phyloP scores from a whole-genome alignment of 2,329 filamentous ascomycete genomes.

The Epichloe scottii region DNA sequence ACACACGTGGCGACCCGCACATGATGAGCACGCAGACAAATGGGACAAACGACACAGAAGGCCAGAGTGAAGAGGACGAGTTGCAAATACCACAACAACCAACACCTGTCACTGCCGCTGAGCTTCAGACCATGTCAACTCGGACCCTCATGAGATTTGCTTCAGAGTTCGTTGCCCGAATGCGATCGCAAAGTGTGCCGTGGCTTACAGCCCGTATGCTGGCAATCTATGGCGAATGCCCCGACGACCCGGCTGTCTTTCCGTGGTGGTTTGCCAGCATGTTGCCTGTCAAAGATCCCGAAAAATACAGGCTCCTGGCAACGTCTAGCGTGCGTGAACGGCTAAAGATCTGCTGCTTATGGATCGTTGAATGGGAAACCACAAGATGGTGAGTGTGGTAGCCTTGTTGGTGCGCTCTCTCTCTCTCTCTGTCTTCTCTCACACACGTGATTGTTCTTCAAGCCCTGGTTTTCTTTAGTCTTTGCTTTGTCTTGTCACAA shows the following conservation, averaged over 20 bases:
- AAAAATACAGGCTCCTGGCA: slow-evolving; percentile 66
- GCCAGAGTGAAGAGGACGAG: background rate
- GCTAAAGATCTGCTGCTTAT: slow-evolving; percentile 68
- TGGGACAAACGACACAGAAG: background rate
- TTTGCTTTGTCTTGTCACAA: background rate
- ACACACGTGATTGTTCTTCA: background rate
- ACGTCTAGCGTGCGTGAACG: slow-evolving; percentile 68
- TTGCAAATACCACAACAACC: background rate
- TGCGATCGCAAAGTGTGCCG: slow-evolving; percentile 53
- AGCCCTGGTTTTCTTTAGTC: background rate
- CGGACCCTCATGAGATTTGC: slow-evolving; percentile 54
- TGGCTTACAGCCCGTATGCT: slow-evolving; percentile 67
- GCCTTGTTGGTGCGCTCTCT: background rate
- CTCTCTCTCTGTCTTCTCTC: background rate
- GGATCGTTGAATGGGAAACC: slow-evolving; percentile 62
- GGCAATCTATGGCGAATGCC: slow-evolving; percentile 63
- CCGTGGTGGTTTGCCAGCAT: slow-evolving; percentile 87
- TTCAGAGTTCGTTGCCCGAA: slow-evolving; percentile 54
- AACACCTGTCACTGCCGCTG: background rate
- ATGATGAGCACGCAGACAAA: background rate
- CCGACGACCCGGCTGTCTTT: slow-evolving; percentile 62
- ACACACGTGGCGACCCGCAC: background rate
- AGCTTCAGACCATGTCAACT: slow-evolving; percentile 47
- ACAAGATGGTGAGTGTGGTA: slow-evolving; percentile 53
- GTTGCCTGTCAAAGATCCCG: slow-evolving; percentile 60